Evolutionary conservation across 345 rosid genomes (phyloP).

Genomic region (Eucalyptus guilfoylei): DNA sequence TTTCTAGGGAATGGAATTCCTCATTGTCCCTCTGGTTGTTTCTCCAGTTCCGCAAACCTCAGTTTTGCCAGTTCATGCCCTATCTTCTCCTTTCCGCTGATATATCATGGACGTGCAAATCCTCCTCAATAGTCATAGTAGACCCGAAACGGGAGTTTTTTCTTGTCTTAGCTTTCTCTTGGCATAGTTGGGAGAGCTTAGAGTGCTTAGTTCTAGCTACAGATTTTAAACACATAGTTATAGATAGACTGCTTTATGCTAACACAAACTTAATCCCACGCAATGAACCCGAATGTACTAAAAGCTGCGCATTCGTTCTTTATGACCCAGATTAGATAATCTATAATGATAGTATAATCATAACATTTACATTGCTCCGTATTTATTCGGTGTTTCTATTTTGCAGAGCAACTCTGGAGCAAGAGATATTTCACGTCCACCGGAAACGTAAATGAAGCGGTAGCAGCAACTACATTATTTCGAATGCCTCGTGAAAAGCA

Average conservation of each 20-base stretch:
- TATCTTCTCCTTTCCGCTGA: no score
- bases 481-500: not conserved
- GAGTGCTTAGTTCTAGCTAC: not conserved
- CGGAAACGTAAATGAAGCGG: constrained; percentile 18
- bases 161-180: not conserved
- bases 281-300: not conserved
- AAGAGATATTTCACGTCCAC: constrained; percentile 33
- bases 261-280: fast-evolving
- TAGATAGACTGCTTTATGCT: not conserved
- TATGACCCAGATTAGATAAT: not conserved
- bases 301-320: not conserved
- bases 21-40: not conserved
- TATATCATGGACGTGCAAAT: not conserved
- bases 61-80: not conserved
- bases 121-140: not conserved
- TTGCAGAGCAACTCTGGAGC: constrained; percentile 37
- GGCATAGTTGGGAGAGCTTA: not conserved
- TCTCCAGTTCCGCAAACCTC: not conserved
- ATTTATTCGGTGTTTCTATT: not conserved
- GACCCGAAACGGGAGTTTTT: not conserved
- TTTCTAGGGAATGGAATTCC: not conserved
- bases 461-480: constrained; percentile 8
- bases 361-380: not conserved
- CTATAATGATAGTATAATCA: not conserved
- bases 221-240: not conserved